Conservation (phyloP, 257 asterid genomes). For the Nemophila menziesii region DNA sequence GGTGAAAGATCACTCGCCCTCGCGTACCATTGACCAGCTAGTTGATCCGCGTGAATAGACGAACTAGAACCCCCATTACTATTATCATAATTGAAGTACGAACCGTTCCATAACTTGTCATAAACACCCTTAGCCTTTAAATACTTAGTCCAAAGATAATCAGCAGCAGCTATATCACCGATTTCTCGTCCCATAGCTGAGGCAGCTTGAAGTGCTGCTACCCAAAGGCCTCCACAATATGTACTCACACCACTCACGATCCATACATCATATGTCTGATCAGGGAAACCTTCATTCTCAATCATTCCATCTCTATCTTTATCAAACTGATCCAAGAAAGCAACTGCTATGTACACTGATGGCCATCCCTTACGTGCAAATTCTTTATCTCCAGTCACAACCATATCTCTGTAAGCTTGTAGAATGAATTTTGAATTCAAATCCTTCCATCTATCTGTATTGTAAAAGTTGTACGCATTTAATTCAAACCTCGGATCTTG, state of each 20-base stretch:
- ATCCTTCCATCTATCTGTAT: constrained; percentile 94
- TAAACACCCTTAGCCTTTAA: constrained; percentile 73
- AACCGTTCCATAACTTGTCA: constrained; percentile 75
- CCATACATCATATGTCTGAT: constrained; percentile 96
- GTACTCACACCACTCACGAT: constrained; percentile 86
- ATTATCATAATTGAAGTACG: constrained; percentile 71
- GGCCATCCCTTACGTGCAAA: constrained; percentile 89
- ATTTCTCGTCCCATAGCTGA: constrained; percentile 71
- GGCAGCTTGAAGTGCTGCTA: constrained; percentile 90
- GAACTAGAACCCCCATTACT: constrained; percentile 59
- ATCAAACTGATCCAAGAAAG: constrained; percentile 93
- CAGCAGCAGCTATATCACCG: constrained; percentile 67
- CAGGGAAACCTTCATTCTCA: constrained; percentile 89
- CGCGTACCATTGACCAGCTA: constrained; percentile 98
- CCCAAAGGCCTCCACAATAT: constrained; percentile 94
- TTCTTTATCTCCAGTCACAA: constrained; percentile 54
- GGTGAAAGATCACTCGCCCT: constrained; percentile 79
- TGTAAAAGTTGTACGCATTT: constrained; percentile 58
- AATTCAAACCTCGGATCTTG: constrained; percentile 92
- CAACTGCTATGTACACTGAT: constrained; percentile 78
- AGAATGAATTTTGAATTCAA: constrained; percentile 89
- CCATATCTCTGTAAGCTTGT: constrained; percentile 81
- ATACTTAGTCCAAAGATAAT: constrained; percentile 67
- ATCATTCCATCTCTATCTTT: constrained; percentile 97
- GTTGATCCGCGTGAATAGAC: constrained; percentile 92